Base-by-base conservation (phyloP, 208 protist genomes). In the Crithidia expoeki region DNA sequence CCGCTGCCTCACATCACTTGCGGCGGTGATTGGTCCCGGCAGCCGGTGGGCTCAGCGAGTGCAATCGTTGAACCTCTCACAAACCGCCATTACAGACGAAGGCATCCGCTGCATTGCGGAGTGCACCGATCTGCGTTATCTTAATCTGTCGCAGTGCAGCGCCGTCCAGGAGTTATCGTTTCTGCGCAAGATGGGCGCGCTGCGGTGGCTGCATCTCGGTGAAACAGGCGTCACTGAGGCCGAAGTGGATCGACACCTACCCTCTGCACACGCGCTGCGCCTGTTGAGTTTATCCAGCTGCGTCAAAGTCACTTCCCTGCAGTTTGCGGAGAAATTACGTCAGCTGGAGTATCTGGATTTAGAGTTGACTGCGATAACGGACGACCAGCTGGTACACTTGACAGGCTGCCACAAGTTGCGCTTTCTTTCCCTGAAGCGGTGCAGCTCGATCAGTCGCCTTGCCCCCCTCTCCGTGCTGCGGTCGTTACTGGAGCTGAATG, bases 201-300 rank as follows among this genome's bases (percentile, higher is more conserved):
- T 90, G 52, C 74, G 81, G 17, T 76, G 72, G 69, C 68, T 93
- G 42, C 64, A 77, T 64, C 70, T 93, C 30, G 65, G 59, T 21
- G 70, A 76, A 44, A 93, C 85, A 1, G 12, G 64, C 55, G 51
- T 90, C 42, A 77, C 76, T 30, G 81, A 86, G 36, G 77, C 25
- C 27, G 78, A 81, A 49, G 58, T 72, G 16, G 51, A 66, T n/a
- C 38, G 27, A 3, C 46, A 65, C 55, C 57, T 82, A 17, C 36
- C 44, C 36, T 33, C 36, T 38, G 68, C 42, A 30, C 46, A 42
- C 16, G 49, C 47, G 21, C 69, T 94, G 46, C 77, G 75, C 9
- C 82, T 78, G 52, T 72, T 94, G 50, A 85, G 64, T 38, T 50
- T 94, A 17, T 55, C 44, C 49, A 80, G 84, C 59, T 94, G 88